These are phyloP conservation scores for Nicotiana attenuata DNA, from an alignment of 257 asterid genomes.

Conservation along the genomic window DNA sequence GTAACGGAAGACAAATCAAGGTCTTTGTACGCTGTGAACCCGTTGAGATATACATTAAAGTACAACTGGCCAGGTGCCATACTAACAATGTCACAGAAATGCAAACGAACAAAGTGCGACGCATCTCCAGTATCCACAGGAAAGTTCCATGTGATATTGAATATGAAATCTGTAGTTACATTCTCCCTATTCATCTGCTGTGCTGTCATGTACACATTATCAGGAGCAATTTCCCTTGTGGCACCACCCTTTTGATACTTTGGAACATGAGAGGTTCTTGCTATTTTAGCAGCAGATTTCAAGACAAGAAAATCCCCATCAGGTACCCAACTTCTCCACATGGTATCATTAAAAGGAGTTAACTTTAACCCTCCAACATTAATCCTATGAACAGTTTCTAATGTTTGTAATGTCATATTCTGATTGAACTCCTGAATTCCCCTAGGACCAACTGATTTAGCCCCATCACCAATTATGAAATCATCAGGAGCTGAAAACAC, in stretches of 20 bases:
- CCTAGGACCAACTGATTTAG: conserved; percentile 36
- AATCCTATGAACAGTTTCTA: conserved; percentile 72
- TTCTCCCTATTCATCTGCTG: conserved; percentile 57
- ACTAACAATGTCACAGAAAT: conserved; percentile 73
- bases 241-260: conserved; percentile 65
- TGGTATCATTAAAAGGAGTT: conserved; percentile 78
- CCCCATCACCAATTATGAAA: conserved; percentile 54
- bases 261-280: conserved; percentile 41
- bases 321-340: conserved; percentile 78
- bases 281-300: conserved; percentile 65
- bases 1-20: conserved; percentile 55
- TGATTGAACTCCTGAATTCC: conserved; percentile 53
- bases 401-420: conserved; percentile 48
- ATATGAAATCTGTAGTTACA: conserved; percentile 29
- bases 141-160: conserved; percentile 71
- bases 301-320: conserved; percentile 60
- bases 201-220: conserved; percentile 71
- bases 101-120: conserved; percentile 53
- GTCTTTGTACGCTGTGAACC: conserved; percentile 54
- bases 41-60: conserved; percentile 59
- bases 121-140: conserved; percentile 32
- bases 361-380: conserved; percentile 76
- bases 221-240: conserved; percentile 62
- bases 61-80: conserved; percentile 42
- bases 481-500: conserved; percentile 62